phyloP scores from a whole-genome alignment of 768 basidiomycete species.

The Suillus cothurnatus region DNA sequence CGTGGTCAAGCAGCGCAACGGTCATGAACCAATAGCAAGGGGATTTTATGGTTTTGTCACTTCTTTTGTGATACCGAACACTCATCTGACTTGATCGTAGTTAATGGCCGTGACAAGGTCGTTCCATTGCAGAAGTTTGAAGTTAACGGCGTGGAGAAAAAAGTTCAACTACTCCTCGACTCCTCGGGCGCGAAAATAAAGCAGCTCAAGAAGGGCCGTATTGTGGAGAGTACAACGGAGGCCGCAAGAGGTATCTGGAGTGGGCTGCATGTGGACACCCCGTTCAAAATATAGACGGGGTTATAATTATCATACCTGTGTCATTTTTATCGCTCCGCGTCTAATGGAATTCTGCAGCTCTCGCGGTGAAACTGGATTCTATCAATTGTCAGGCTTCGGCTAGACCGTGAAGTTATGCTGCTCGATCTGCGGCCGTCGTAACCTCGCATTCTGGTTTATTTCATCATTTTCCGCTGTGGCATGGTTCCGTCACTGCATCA shows the following conservation, averaged over 20 bases:
- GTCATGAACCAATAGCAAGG: conserved; percentile 77
- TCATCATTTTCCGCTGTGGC: not conserved
- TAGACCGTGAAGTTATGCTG: not conserved
- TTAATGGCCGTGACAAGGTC: conserved; percentile 88
- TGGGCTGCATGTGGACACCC: conserved; percentile 79
- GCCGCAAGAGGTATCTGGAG: conserved; percentile 89
- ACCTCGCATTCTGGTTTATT: not conserved
- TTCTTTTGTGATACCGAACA: conserved; percentile 7
- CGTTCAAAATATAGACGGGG: conserved; percentile 49
- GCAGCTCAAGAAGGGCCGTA: conserved; percentile 62
- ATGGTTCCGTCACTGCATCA: not conserved
- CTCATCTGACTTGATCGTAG: conserved; percentile 42
- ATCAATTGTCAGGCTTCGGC: not conserved
- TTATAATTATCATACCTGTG: not conserved
- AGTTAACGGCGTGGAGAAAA: conserved; percentile 71
- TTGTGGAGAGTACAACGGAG: conserved; percentile 79
- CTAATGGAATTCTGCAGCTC: not conserved
- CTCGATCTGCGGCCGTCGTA: not conserved
- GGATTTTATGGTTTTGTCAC: conserved; percentile 74
- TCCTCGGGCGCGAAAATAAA: conserved; percentile 87
- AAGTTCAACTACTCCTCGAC: conserved; percentile 82
- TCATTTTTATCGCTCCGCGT: conserved; percentile 7
- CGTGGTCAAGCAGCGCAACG: conserved; percentile 74
- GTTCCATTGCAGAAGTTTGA: conserved; percentile 77
- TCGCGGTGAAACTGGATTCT: not conserved